Base-by-base conservation (phyloP, 139 green algal species). In the Chlamydomonas incerta region DNA sequence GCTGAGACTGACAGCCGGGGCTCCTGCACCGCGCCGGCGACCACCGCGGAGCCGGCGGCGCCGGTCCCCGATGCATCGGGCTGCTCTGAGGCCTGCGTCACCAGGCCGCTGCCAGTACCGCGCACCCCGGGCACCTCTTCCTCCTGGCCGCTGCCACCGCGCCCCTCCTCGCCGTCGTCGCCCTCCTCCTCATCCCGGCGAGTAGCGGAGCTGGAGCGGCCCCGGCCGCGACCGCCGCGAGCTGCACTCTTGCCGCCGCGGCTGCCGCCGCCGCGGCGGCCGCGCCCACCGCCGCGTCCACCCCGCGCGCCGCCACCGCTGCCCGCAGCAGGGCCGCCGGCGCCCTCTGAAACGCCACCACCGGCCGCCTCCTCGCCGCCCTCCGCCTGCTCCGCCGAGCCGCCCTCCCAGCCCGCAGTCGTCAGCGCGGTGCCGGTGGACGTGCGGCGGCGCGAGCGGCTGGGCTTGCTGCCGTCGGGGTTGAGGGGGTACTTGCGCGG, bases 391-490 rank as follows among this genome's bases (percentile, higher is more conserved):
- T 9, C 31, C 52, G 50, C 31, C 52, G 23, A 11, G 23, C 31
- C 73, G 31, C n/a, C 50, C 73, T 15, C 10, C 52, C 46, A 46
- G 29, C 41, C 52, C 33, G 52, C 73, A 14, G 52, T 81, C 14
- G 74, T 81, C 34, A 81, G 34, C 21, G 74, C 74, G 21, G 74
- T 81, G 33, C 74, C 74, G 11, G 33, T 81, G 57, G 74, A 81
- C 6, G 74, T 81, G 4, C 74, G 57, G 5, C 74, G 57, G 6
- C 55, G 52, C 55, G 47, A 31, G 31, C 73, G 73, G 17, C 20
- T 31, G 31, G 73, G 52, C 74, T 82, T 62, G 60, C 10, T 20
- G 11, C 37, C 60, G 29, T 82, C 75, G 1, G 75, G 37, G 28
- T 72, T 72, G 35, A 72, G 60, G 24, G 75, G 75, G 75, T 72